Base-by-base conservation (phyloP, 2,329 filamentous ascomycete species). In the Diaporthe helianthi region DNA sequence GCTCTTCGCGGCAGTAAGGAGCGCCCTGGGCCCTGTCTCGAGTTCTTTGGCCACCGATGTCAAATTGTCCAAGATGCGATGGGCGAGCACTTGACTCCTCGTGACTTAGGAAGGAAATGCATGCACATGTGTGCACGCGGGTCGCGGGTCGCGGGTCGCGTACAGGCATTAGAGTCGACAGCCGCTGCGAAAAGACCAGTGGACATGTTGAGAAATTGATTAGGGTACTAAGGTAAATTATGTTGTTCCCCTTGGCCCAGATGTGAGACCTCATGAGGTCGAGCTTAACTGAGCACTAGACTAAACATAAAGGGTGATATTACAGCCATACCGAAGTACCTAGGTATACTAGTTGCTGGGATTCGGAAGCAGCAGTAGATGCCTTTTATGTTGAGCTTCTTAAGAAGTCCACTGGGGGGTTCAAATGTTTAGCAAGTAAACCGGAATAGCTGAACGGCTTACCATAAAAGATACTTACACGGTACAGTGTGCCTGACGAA, bases 11-110 rank as follows among this genome's bases (percentile, higher is more conserved):
- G 55, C 12, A 24, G 65, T 33, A 4, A 52, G 7, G 9, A 71
- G 31, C 19, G 51, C 38, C 13, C 29, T 65, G 26, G 47, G 26
- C 3, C 24, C 29, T 7, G 44, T 33, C 5, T 36, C 29, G 10
- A 70, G 49, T 19, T 68, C 65, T 6, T 44, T 31, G 4, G 52
- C 44, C 17, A 41, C 36, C 7, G 24, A 24, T 3, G 69, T 29
- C 1, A 75, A 67, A 1, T 33, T 54, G 13, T 63, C 55, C 7
- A 65, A n/a, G 22, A 73, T 71, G 29, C 78, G 76, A n/a, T n/a
- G n/a, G n/a, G n/a, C n/a, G n/a, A n/a, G n/a, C n/a, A n/a, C n/a
- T n/a, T n/a, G n/a, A n/a, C n/a, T n/a, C 12, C 1, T 38, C 36
- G 36, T 2, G 8, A 12, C 5, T 44, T 17, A 13, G 9, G 22